Base-by-base conservation (phyloP, 495 filamentous ascomycete species). In the Delitschia confertaspora region DNA sequence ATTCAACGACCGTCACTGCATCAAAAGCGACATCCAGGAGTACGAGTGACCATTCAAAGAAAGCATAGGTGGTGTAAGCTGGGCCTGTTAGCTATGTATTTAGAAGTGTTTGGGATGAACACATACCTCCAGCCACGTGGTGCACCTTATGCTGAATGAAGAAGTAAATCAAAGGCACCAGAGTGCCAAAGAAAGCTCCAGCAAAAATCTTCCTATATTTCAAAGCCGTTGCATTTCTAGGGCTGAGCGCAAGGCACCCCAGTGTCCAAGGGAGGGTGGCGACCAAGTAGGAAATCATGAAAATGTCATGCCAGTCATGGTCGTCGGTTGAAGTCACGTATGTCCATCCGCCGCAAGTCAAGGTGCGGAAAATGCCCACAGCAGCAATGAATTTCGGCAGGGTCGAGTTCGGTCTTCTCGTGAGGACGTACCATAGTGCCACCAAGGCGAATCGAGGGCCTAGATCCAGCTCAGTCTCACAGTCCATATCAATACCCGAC, bases 121-220 rank as follows among this genome's bases (percentile, higher is more conserved):
- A 63, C 78, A 67, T 70, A 96, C 91, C 91, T 79, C 91, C 91
- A 30, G 93, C 66, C 46, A 96, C 78, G 49, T 81, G 86, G 61
- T 96, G 88, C 33, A 99, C 82, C 65, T 98, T 99, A 69, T 99
- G 91, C 58, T 99, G 93, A 54, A 99, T 93, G 60, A 95, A 99
- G 58, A 82, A 99, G 66, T 96, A 96, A 24, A 95, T 74, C 67
- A 96, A 68, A 33, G 88, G 88, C 19, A 94, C 78, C 29, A 96
- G 65, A 1, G 85, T 93, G 36, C 82, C 84, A 60, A 96, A 96
- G 68, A 99, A 99, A 18, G 78, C 71, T 8, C 76, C 68, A 1
- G 85, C 87, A 34, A 96, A 63, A 36, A 82, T 79, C 66, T 91
- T 96, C 38, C 93, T 73, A 59, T 93, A 95, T 63, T 85, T 88